Percentiles rank a stretch among this genome's conserved stretches.
Evolutionary conservation across 306 rosid species (phyloP).

Genomic region (Carpinus viminea): DNA sequence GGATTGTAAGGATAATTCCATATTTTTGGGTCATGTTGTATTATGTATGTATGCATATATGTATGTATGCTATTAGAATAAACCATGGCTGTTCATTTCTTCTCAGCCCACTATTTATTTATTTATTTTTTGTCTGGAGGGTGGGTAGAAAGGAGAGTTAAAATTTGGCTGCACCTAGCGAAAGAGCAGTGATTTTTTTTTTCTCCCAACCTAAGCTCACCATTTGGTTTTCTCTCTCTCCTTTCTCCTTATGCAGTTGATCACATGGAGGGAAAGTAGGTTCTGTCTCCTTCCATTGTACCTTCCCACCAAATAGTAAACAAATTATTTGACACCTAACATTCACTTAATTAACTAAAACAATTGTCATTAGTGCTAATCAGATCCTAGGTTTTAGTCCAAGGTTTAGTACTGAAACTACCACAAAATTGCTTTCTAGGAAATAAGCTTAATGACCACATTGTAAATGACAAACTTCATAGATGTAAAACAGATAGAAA

Average conservation of each 20-base stretch:
- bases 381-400: not conserved
- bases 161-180: not conserved
- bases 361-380: not conserved
- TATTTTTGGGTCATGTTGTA: too few species aligned
- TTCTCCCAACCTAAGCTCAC: not conserved
- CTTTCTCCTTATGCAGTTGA: not conserved
- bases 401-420: too few species aligned
- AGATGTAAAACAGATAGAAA: not conserved
- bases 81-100: not conserved
- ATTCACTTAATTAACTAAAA: not conserved
- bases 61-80: not conserved
- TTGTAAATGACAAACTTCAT: not conserved
- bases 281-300: not conserved
- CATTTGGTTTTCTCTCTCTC: not conserved
- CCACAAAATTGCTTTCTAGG: not conserved
- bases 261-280: not conserved
- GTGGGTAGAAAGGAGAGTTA: too few species aligned
- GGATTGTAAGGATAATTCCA: too few species aligned
- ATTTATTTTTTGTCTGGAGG: too few species aligned
- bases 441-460: not conserved
- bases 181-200: not conserved
- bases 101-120: too few species aligned
- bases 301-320: not conserved
- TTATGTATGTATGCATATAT: too few species aligned
- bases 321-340: not conserved